Evolutionary conservation across 257 asterid genomes (phyloP).

Genomic region (Schizonepeta tenuifolia): DNA sequence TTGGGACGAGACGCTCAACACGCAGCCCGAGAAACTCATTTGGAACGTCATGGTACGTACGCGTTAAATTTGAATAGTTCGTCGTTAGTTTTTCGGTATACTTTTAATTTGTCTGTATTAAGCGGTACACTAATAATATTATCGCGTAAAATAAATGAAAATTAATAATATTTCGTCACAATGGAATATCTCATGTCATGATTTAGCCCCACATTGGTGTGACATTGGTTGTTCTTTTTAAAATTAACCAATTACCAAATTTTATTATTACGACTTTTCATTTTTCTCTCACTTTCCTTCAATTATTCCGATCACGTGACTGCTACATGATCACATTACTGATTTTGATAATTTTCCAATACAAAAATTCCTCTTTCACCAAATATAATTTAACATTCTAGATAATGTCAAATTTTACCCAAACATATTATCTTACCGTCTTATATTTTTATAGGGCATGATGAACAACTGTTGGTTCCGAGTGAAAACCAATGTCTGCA

Average conservation of each 20-base stretch:
- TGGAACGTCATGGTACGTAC: constrained; percentile 89
- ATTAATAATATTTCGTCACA: neutral
- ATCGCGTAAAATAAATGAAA: too few relatives aligned
- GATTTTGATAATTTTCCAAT: too few relatives aligned
- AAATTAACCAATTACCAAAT: neutral
- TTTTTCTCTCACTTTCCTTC: neutral
- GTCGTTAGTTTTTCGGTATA: too few relatives aligned
- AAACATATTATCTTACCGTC: neutral
- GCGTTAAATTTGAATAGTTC: too few relatives aligned
- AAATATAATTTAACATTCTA: neutral
- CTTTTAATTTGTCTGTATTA: too few relatives aligned
- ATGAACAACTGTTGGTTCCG: constrained; percentile 98
- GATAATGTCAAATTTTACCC: neutral
- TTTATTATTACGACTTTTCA: neutral
- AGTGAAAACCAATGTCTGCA: constrained; percentile 78
- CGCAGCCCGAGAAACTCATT: constrained; percentile 89
- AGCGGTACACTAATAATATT: too few relatives aligned
- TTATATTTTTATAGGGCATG: constrained; percentile 70
- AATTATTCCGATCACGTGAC: constrained; percentile 27
- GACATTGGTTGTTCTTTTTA: neutral
- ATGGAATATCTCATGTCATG: neutral
- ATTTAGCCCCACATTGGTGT: neutral
- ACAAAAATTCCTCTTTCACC: too few relatives aligned
- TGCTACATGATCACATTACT: constrained; percentile 19
- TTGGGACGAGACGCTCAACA: constrained; percentile 88